A percentile compares a stretch with the other conserved stretches of the same genome.
Conservation (phyloP, 768 basidiomycete genomes). For the Tricholoma hemisulphureum region DNA sequence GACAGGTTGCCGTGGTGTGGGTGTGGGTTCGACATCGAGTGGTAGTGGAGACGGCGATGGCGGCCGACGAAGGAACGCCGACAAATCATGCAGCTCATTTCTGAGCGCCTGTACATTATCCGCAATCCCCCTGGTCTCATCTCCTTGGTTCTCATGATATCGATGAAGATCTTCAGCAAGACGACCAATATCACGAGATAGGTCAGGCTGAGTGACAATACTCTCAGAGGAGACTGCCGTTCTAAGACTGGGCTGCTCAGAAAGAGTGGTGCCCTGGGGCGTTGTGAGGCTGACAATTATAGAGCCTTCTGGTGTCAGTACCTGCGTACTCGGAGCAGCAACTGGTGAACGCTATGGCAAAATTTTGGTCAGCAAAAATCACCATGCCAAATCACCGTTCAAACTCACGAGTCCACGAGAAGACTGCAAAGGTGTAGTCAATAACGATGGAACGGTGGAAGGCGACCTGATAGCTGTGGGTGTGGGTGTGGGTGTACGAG, state of each 20-base stretch:
- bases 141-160: conserved; percentile 56
- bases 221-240: conserved; percentile 33
- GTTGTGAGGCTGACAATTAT: conserved; percentile 39
- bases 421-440: conserved; percentile 41
- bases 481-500: no score
- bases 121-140: conserved; percentile 62
- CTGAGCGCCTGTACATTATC: conserved; percentile 70
- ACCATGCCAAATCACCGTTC: background rate
- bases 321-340: conserved; percentile 26
- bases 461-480: conserved; percentile 26
- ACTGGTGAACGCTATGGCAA: conserved; percentile 8
- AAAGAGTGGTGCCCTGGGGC: conserved; percentile 36
- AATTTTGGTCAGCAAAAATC: background rate
- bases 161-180: conserved; percentile 55
- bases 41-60: conserved; percentile 25
- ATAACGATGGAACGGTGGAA: conserved; percentile 57
- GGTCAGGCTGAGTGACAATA: conserved; percentile 49
- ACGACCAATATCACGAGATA: conserved; percentile 46
- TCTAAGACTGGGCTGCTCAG: conserved; percentile 33
- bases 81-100: conserved; percentile 64
- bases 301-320: conserved; percentile 39
- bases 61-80: conserved; percentile 50
- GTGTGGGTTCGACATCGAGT: background rate
- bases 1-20: background rate
- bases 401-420: conserved; percentile 16